A percentile compares a stretch with the other conserved stretches of the same genome.
Evolutionary conservation across 352 stramenopile species (phyloP).

Genomic region (Stramenopiles sp.): DNA sequence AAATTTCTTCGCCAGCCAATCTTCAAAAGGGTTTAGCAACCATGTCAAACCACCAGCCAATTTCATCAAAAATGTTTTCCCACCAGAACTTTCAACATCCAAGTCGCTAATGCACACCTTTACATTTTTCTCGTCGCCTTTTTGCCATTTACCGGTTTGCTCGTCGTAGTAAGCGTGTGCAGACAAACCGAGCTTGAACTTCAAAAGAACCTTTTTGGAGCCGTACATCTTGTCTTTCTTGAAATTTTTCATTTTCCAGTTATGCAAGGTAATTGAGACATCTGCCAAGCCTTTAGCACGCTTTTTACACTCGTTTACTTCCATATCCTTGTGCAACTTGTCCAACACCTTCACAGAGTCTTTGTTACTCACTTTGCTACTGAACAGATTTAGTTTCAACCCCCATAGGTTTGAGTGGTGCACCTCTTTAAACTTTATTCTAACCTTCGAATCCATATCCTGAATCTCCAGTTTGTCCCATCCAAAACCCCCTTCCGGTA

Average conservation of each 20-base stretch:
- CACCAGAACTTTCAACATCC: neutral
- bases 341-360: neutral
- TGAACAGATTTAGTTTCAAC: neutral
- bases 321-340: neutral
- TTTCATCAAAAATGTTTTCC: neutral
- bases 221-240: neutral
- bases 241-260: neutral
- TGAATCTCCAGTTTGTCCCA: neutral
- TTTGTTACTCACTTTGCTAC: neutral
- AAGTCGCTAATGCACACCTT: neutral
- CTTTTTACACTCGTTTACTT: neutral
- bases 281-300: neutral
- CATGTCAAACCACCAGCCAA: neutral
- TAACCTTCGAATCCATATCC: neutral
- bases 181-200: neutral
- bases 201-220: neutral
- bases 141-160: neutral
- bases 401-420: neutral
- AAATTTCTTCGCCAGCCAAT: neutral
- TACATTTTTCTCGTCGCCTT: neutral
- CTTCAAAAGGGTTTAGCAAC: neutral
- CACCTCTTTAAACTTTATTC: neutral
- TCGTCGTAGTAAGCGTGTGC: neutral
- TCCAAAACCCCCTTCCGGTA: neutral
- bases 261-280: neutral